These are phyloP conservation scores for Solanum chacoense DNA, from an alignment of 305 asterid genomes.

Conservation along the genomic window DNA sequence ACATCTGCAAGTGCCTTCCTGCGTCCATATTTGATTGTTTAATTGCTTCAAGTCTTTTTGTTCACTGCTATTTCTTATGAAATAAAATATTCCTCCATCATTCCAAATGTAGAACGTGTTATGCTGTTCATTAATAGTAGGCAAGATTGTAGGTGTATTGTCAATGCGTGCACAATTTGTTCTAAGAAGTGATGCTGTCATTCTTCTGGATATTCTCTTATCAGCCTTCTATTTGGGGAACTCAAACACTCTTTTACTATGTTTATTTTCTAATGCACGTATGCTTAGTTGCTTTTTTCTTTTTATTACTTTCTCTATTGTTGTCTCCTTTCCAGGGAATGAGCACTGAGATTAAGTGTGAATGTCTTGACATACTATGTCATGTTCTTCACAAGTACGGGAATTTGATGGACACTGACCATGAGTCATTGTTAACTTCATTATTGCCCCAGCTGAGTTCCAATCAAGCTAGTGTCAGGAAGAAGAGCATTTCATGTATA, in stretches of 20 bases:
- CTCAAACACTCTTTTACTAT: neutral
- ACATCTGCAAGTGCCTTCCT: neutral
- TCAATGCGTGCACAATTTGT: neutral
- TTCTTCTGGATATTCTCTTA: neutral
- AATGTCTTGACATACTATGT: constrained; percentile 88
- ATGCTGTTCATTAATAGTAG: neutral
- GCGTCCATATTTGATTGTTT: neutral
- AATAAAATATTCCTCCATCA: neutral
- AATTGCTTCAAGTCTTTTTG: neutral
- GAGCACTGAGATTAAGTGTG: constrained; percentile 90
- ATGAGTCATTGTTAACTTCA: constrained; percentile 58
- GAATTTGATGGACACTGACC: constrained; percentile 68
- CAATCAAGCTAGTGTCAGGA: constrained; percentile 91
- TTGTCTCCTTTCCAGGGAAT: constrained; percentile 34
- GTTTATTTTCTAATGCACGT: neutral
- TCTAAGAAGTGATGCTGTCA: neutral
- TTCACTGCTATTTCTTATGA: neutral
- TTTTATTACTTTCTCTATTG: neutral
- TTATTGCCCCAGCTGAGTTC: constrained; percentile 71
- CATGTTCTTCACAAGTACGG: constrained; percentile 95
- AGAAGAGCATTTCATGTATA: constrained; percentile 89
- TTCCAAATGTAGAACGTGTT: neutral
- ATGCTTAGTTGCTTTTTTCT: neutral
- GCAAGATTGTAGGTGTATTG: neutral
- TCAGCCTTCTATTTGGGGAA: neutral